Percentiles rank a stretch among this genome's conserved stretches.
phyloP scores from a whole-genome alignment of 2,329 filamentous ascomycete species.

The Hypomyces rosellus region DNA sequence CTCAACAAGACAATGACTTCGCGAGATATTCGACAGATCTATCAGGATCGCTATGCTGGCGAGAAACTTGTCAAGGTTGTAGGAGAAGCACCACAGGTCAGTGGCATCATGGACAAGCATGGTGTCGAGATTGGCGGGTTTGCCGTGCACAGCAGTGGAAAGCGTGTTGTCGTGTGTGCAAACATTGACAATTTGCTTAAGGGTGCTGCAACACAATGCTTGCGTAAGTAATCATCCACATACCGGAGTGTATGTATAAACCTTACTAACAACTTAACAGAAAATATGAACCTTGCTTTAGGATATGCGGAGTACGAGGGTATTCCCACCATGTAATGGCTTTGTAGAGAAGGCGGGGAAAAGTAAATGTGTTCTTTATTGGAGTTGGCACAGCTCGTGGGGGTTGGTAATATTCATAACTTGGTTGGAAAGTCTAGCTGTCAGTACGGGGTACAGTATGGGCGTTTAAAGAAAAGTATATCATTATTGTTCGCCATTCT shows the following conservation, averaged over 20 bases:
- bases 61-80: conserved; percentile 92
- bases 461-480: too few species aligned
- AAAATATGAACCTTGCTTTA: conserved; percentile 92
- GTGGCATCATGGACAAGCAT: conserved; percentile 77
- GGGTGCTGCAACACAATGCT: conserved; percentile 85
- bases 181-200: conserved; percentile 94
- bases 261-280: conserved; percentile 53
- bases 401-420: conserved; percentile 18
- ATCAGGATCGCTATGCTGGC: conserved; percentile 92
- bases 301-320: conserved; percentile 86
- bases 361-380: conserved; percentile 5
- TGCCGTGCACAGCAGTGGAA: conserved; percentile 82
- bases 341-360: not conserved
- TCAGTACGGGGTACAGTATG: too few species aligned
- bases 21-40: conserved; percentile 86
- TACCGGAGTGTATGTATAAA: not conserved
- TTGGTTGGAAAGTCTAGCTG: not conserved
- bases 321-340: conserved; percentile 55
- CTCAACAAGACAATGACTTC: conserved; percentile 81
- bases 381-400: conserved; percentile 4
- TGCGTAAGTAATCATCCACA: conserved; percentile 56
- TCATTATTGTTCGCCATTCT: too few species aligned
- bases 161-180: conserved; percentile 82
- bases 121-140: conserved; percentile 87
- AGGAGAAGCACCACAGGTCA: conserved; percentile 81